Percentiles rank a stretch among this genome's conserved stretches.
Evolutionary conservation across 2,329 filamentous ascomycete genomes (phyloP).

Genomic region (Dothideomycetidae sp.): DNA sequence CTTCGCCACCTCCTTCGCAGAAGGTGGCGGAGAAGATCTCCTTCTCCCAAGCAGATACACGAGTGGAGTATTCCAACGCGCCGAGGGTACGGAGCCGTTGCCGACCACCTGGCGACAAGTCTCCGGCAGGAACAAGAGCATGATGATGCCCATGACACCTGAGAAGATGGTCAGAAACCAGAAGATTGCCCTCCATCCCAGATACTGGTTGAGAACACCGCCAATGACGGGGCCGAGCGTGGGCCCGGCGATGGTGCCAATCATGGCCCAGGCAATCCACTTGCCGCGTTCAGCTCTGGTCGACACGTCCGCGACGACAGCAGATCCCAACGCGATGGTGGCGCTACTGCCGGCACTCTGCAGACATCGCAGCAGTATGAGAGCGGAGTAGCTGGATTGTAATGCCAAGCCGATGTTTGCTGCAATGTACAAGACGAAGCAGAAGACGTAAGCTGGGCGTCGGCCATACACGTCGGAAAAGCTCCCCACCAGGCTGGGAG

Average conservation of each 20-base stretch:
- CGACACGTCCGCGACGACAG: conserved; percentile 28
- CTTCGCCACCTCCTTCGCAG: not conserved
- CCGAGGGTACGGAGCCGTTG: conserved; percentile 19
- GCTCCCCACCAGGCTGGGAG: conserved; percentile 37
- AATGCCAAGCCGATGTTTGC: conserved; percentile 29
- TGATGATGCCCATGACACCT: conserved; percentile 14
- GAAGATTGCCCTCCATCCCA: conserved; percentile 24
- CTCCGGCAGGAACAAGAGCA: conserved; percentile 22
- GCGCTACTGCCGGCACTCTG: conserved; percentile 31
- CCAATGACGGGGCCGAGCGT: conserved; percentile 36
- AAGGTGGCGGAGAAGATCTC: not conserved
- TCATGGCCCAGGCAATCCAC: conserved; percentile 27
- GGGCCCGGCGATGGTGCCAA: conserved; percentile 33
- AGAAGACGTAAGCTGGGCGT: conserved; percentile 35
- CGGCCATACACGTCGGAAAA: conserved; percentile 38
- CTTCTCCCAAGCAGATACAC: not conserved
- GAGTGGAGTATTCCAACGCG: conserved; percentile 3
- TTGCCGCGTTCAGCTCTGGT: conserved; percentile 28
- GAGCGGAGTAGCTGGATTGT: conserved; percentile 24
- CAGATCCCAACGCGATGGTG: conserved; percentile 28
- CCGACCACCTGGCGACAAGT: conserved; percentile 29
- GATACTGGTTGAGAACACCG: conserved; percentile 20
- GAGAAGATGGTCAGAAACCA: conserved; percentile 27
- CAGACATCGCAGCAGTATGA: conserved; percentile 27
- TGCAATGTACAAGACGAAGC: conserved; percentile 29